Percentiles rank a stretch among this genome's conserved stretches.
These are phyloP conservation scores for Saccharomycopsis phalli DNA, from an alignment of 1,139 yeast species.

Conservation along the genomic window DNA sequence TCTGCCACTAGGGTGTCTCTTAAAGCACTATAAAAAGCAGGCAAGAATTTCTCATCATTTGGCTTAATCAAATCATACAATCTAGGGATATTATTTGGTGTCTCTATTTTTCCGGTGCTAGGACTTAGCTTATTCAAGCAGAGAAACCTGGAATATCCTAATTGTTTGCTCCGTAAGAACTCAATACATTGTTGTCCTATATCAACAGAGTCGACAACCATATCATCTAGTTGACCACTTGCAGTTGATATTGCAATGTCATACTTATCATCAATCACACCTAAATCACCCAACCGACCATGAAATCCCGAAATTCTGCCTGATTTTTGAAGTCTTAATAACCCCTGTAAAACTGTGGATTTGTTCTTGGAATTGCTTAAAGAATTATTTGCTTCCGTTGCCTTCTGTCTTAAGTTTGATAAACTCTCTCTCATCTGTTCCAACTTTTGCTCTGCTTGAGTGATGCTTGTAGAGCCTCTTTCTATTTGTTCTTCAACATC, in stretches of 20 bases:
- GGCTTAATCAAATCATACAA: conserved; percentile 76
- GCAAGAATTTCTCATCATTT: conserved; percentile 56
- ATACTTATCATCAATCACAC: conserved; percentile 75
- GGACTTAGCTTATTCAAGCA: conserved; percentile 65
- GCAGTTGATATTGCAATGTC: conserved; percentile 96
- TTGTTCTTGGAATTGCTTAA: conserved; percentile 55
- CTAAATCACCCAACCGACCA: conserved; percentile 88
- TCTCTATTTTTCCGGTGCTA: conserved; percentile 39
- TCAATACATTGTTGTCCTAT: conserved; percentile 90
- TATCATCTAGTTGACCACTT: conserved; percentile 81
- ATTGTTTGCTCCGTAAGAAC: conserved; percentile 68
- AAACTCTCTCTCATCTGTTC: conserved; percentile 46
- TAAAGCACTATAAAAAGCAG: conserved; percentile 84
- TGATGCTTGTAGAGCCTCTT: conserved; percentile 51
- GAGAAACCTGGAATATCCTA: conserved; percentile 88
- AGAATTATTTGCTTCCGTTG: conserved; percentile 56
- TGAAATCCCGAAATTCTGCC: conserved; percentile 83
- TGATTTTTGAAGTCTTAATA: conserved; percentile 60
- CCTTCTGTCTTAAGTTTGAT: conserved; percentile 48
- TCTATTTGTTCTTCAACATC: conserved; percentile 45
- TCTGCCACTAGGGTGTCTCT: conserved; percentile 83
- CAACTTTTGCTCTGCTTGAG: conserved; percentile 39
- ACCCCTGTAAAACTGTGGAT: conserved; percentile 62
- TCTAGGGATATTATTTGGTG: conserved; percentile 74
- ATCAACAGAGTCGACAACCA: conserved; percentile 91